Percentiles rank a stretch among this genome's conserved stretches.
Evolutionary conservation across 768 basidiomycete genomes (phyloP).

Genomic region (Boletus subcaerulescens): DNA sequence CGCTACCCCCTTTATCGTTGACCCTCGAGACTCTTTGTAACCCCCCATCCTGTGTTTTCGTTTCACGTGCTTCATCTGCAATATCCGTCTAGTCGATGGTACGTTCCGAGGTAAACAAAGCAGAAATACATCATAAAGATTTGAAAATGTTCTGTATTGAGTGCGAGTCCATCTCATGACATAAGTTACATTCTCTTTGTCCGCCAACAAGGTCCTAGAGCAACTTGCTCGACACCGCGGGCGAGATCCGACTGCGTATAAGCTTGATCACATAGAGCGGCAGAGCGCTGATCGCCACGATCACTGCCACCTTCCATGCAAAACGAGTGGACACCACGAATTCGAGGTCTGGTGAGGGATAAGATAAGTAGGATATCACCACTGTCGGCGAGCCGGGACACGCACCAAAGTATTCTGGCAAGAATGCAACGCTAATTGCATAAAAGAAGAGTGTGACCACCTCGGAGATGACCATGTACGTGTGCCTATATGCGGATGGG

Average conservation of each 20-base stretch:
- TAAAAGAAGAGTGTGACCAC: slow-evolving; percentile 87
- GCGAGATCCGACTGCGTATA: slow-evolving; percentile 81
- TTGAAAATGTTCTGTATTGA: slow-evolving; percentile 21
- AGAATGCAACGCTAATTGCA: slow-evolving; percentile 84
- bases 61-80: slow-evolving; percentile 28
- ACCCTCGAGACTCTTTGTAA: slow-evolving; percentile 16
- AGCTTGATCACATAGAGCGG: slow-evolving; percentile 90
- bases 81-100: slow-evolving; percentile 14
- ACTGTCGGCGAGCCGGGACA: not conserved
- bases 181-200: not conserved
- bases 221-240: slow-evolving; percentile 92
- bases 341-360: slow-evolving; percentile 62
- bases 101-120: slow-evolving; percentile 26
- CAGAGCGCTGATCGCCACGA: slow-evolving; percentile 90
- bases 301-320: slow-evolving; percentile 92
- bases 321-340: slow-evolving; percentile 89
- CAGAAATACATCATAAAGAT: slow-evolving; percentile 40
- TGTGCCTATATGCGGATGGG: slow-evolving; percentile 56
- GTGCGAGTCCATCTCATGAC: not conserved
- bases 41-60: not conserved
- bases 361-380: too few relatives aligned
- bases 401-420: slow-evolving; percentile 97
- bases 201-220: slow-evolving; percentile 33
- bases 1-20: not conserved
- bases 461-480: slow-evolving; percentile 93